These are phyloP conservation scores for Malania oleifera DNA, from an alignment of 164 flowering plant species.

Conservation along the genomic window DNA sequence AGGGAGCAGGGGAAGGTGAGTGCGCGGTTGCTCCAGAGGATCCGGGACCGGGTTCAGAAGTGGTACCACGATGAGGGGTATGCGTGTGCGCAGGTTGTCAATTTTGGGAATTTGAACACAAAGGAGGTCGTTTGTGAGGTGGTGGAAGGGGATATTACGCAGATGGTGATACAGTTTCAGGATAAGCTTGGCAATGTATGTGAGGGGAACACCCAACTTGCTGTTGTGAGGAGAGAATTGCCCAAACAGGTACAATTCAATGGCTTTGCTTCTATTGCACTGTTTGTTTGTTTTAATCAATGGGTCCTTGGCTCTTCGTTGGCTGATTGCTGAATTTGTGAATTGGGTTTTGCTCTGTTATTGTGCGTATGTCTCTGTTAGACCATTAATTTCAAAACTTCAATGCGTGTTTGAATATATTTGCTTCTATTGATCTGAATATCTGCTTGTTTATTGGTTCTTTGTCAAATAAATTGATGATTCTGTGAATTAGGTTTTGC, in stretches of 20 bases:
- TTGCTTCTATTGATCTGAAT: too few relatives aligned
- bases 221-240: slow-evolving; percentile 74
- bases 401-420: too few relatives aligned
- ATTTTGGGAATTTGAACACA: slow-evolving; percentile 94
- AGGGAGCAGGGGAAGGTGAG: slow-evolving; percentile 69
- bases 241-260: slow-evolving; percentile 77
- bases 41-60: slow-evolving; percentile 88
- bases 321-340: too few relatives aligned
- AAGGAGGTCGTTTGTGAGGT: slow-evolving; percentile 98
- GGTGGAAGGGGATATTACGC: slow-evolving; percentile 94
- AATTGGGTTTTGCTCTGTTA: too few relatives aligned
- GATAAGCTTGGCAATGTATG: slow-evolving; percentile 95
- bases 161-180: slow-evolving; percentile 69
- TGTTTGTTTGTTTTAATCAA: not conserved
- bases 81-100: slow-evolving; percentile 93
- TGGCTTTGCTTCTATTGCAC: not conserved
- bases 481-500: too few relatives aligned
- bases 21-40: slow-evolving; percentile 83
- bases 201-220: slow-evolving; percentile 75
- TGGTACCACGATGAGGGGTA: slow-evolving; percentile 99
- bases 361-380: too few relatives aligned
- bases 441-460: too few relatives aligned
- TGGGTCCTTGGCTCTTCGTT: too few relatives aligned
- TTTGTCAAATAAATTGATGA: too few relatives aligned
- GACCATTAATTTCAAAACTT: too few relatives aligned